A percentile compares a stretch with the other conserved stretches of the same genome.
These are phyloP conservation scores for Mallotus repandus DNA, from an alignment of 441 rosid species.

Conservation along the genomic window DNA sequence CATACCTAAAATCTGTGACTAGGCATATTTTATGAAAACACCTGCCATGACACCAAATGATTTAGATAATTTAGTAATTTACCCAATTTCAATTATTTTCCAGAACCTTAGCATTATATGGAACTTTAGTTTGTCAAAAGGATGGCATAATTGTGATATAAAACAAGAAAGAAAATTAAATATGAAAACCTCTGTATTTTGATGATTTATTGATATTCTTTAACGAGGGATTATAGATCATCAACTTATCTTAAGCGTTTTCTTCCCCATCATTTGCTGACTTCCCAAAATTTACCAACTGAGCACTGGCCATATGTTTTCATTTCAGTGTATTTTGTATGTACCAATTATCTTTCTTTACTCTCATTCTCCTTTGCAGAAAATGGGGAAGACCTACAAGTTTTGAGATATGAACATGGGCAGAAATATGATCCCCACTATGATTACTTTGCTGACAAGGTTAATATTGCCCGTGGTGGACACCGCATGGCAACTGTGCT, in stretches of 20 bases:
- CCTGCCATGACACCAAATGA: neutral
- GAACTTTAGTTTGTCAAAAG: neutral
- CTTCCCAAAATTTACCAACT: neutral
- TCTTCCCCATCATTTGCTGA: neutral
- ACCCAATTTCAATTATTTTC: neutral
- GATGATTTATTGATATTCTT: neutral
- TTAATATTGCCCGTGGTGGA: constrained; percentile 91
- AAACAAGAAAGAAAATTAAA: neutral
- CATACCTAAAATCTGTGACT: neutral
- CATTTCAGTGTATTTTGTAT: neutral
- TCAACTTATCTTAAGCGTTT: neutral
- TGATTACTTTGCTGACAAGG: constrained; percentile 89
- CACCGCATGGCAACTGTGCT: constrained; percentile 89
- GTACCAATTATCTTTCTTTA: neutral
- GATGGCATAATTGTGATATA: neutral
- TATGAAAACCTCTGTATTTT: neutral
- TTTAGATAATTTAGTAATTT: neutral
- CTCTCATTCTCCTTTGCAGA: constrained; percentile 40
- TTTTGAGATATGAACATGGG: constrained; percentile 81
- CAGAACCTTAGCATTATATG: neutral
- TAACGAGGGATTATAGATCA: neutral
- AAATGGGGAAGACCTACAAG: constrained; percentile 92
- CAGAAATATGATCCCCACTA: constrained; percentile 89
- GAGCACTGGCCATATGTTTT: neutral
- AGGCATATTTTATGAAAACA: neutral